Conservation (phyloP, 768 basidiomycete species). For the Boletus sp. region DNA sequence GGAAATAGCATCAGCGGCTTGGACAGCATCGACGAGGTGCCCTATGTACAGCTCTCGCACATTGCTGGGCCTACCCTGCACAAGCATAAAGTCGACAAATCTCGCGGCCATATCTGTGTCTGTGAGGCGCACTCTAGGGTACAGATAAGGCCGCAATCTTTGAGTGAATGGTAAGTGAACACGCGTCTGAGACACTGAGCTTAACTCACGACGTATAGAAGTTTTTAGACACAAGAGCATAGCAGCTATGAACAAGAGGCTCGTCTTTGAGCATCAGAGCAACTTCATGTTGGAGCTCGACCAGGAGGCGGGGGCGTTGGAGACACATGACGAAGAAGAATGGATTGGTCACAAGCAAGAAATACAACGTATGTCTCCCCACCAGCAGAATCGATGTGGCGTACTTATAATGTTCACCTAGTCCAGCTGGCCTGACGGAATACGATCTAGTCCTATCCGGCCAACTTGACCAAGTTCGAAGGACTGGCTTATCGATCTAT, state of each 20-base stretch:
- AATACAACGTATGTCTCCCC: too few relatives aligned
- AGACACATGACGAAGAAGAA: background rate
- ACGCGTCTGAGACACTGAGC: background rate
- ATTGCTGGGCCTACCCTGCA: background rate
- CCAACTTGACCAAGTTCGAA: too few relatives aligned
- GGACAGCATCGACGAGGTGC: background rate
- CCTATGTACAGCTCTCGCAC: background rate
- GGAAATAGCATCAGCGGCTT: background rate
- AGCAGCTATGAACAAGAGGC: background rate
- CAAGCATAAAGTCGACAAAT: background rate
- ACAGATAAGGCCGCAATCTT: background rate
- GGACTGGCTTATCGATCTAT: too few relatives aligned
- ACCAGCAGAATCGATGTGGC: too few relatives aligned
- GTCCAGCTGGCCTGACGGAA: too few relatives aligned
- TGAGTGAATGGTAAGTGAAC: background rate
- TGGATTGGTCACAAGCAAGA: too few relatives aligned
- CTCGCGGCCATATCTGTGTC: background rate
- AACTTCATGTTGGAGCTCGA: background rate
- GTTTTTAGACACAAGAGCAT: background rate
- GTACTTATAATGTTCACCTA: too few relatives aligned
- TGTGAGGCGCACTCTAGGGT: background rate
- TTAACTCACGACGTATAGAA: background rate
- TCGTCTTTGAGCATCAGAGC: background rate
- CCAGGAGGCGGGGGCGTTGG: background rate
- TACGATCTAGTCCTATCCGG: too few relatives aligned